Percentiles rank a stretch among this genome's conserved stretches.
Evolutionary conservation across 495 filamentous ascomycete genomes (phyloP).

Genomic region (Mycothermus thermophilus): DNA sequence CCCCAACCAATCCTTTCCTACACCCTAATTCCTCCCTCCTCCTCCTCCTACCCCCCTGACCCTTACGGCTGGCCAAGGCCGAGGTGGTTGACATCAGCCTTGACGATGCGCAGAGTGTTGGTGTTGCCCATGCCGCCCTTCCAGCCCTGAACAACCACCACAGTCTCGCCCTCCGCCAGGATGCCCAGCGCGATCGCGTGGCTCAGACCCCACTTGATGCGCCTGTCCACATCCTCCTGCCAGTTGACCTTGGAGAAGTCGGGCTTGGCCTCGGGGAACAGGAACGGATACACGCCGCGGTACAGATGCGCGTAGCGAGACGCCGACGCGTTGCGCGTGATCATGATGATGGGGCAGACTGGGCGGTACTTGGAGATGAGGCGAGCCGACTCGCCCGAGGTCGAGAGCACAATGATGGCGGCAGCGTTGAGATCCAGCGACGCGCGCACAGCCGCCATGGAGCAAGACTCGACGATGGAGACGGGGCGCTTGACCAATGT

Average conservation of each 20-base stretch:
- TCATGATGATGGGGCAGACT: conserved; percentile 97
- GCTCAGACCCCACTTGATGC: conserved; percentile 86
- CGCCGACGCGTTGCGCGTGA: conserved; percentile 72
- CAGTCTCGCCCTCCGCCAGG: conserved; percentile 65
- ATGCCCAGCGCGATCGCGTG: conserved; percentile 75
- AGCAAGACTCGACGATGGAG: conserved; percentile 75
- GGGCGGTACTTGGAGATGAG: conserved; percentile 96
- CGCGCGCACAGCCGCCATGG: conserved; percentile 90
- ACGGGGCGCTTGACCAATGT: conserved; percentile 67
- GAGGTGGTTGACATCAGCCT: conserved; percentile 38
- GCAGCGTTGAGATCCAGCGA: conserved; percentile 91
- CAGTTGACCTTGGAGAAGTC: conserved; percentile 79
- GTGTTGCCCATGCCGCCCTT: conserved; percentile 91
- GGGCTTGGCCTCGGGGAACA: conserved; percentile 83
- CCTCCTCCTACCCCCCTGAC: not conserved
- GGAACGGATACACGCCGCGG: conserved; percentile 94
- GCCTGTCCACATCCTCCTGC: conserved; percentile 96
- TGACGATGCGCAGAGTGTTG: conserved; percentile 61
- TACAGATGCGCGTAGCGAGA: conserved; percentile 89
- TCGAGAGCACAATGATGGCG: conserved; percentile 87
- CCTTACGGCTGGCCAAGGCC: conserved; percentile 20
- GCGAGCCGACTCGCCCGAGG: conserved; percentile 79
- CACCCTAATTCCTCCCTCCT: not conserved
- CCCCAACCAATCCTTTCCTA: not conserved
- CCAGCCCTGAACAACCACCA: conserved; percentile 97